Evolutionary conservation across 2,329 filamentous ascomycete species (phyloP), one percentile per base, ranked within the genome.

Genomic region (Arthrinium puccinioides): DNA sequence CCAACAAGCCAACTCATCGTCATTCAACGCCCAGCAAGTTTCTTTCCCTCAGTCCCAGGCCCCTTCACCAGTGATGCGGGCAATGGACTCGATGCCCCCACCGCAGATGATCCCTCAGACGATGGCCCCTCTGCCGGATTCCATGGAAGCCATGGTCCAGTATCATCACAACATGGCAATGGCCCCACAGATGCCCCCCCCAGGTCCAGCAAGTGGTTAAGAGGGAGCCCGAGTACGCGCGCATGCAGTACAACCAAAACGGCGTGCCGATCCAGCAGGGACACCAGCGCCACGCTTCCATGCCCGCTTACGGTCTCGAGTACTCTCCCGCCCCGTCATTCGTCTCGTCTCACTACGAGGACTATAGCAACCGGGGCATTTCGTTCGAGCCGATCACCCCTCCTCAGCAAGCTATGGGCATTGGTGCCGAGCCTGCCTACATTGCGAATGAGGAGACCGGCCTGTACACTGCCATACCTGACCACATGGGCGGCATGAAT

Each of bases 321-420:
- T 98, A 97, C 69, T 98, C 92, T 13, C 92, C 92, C 37, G 92
- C 92, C 0, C 92, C 92, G 3, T 97, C 92, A 2, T 97, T 97
- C 55, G 89, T 95, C 36, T 97, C 92, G n/a, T 97, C 92, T 1
- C 89, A 96, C 54, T 95, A 90, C 54, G 92, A 97, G 58, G 90
- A 97, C 60, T 98, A 96, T 71, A 94, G 87, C 76, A 90, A 89
- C 59, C 84, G 92, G 40, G 92, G 88, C 36, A 80, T 97, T 54
- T 97, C 90, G 3, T 98, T 90, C 59, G 92, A 98, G 71, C 92
- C 92, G 36, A 80, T 98, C 50, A 98, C 92, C 0, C 92, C 92
- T 41, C 92, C 92, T 13, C 92, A 97, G 60, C 87, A 96, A 63
- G 79, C 85, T 11, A 66, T 92, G 41, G 81, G 77, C 44, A 82